Evolutionary conservation across 306 rosid genomes (phyloP), one percentile per base, ranked within the genome.

Genomic region (Malus fusca): DNA sequence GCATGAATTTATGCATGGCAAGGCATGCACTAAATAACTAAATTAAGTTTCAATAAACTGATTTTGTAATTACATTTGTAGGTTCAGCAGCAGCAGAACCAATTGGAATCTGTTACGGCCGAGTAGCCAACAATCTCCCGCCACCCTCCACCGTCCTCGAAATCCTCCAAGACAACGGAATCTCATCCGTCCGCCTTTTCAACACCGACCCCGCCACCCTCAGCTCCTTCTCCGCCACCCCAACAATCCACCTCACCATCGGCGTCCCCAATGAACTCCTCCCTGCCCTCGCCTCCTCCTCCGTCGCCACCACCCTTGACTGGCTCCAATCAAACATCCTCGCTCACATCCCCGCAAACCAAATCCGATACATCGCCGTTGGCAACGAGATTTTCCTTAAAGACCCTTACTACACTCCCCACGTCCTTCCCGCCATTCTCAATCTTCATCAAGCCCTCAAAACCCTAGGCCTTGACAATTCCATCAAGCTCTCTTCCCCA

Each of bases 181-280:
- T 83, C 33, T 12, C 44, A 22, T 21, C 74, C 33, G 30, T 76
- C 58, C 43, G 82, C 17, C 77, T 83, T 68, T 83, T 83, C 66
- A 74, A 79, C 67, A 3, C 77, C 4, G 75, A 78, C 28, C 71
- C 68, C 35, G 6, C 75, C 69, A 66, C 69, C 14, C 83, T 79
- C 28, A 43, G 21, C 11, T 58, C 83, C 26, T 75, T 83, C 75
- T 56, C 77, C 2, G 68, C 63, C 44, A 66, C 81, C 22, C 68
- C 68, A 63, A 66, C 58, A 46, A 83, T 83, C 53, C 30, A 12
- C 31, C 73, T 79, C 68, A 66, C 35, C 46, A 67, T 79, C 33
- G 81, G 86, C 4, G 83, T 72, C 37, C 75, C 86, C n/a, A 79
- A 83, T 31, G 81, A 79, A 37, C 61, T 83, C 86, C 83, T 83